These are phyloP conservation scores for Coemansia biformis DNA, from an alignment of 192 early-diverging fungal genomes.

Conservation along the genomic window DNA sequence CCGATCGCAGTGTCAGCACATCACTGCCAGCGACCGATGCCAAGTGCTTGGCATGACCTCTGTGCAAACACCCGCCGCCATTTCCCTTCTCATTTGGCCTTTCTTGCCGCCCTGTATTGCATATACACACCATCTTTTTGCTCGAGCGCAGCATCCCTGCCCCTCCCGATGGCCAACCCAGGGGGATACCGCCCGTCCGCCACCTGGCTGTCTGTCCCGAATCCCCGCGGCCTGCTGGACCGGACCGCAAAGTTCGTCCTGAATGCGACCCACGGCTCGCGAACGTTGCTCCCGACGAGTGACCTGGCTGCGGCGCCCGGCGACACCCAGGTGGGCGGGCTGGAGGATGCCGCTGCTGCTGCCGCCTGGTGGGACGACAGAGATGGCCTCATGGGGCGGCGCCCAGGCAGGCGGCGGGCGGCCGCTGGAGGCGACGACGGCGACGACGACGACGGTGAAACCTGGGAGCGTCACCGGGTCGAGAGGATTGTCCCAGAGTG, in stretches of 20 bases:
- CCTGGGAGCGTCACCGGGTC: background rate
- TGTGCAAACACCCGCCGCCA: no score
- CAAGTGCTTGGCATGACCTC: no score
- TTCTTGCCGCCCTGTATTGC: no score
- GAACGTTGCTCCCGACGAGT: constrained; percentile 38
- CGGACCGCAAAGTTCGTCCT: constrained; percentile 42
- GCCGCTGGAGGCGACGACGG: constrained; percentile 12
- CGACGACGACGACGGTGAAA: constrained; percentile 2
- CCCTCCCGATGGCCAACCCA: no score
- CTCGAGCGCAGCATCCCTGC: no score
- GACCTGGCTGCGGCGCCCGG: constrained; percentile 2
- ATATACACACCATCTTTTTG: no score
- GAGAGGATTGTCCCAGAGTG: constrained; percentile 26
- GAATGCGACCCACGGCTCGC: constrained; percentile 42
- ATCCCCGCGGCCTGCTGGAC: constrained; percentile 29
- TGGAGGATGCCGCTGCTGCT: background rate
- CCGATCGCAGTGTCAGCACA: no score
- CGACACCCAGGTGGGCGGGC: background rate
- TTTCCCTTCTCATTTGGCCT: no score
- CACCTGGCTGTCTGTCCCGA: constrained; percentile 21
- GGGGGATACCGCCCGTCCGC: no score
- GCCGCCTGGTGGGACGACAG: background rate
- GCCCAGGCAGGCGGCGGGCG: constrained; percentile 7
- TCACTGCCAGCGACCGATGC: no score
- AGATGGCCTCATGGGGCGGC: background rate